These are phyloP conservation scores for Globisporangium radiosum DNA, from an alignment of 352 stramenopile genomes.

Conservation along the genomic window DNA sequence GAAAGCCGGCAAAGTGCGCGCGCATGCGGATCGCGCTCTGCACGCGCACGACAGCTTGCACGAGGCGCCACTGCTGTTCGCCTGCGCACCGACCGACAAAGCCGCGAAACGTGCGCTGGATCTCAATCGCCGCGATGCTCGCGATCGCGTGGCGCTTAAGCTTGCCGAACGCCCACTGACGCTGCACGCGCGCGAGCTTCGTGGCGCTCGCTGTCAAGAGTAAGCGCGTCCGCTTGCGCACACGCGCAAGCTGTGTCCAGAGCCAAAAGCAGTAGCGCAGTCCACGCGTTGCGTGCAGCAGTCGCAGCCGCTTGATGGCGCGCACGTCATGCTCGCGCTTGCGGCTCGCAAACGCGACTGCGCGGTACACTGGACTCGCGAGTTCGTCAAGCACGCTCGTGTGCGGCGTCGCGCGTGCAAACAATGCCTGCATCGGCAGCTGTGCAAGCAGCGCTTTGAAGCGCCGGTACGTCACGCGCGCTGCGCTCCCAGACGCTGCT, in stretches of 20 bases:
- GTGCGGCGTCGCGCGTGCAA: constrained; percentile 31
- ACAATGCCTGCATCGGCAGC: constrained; percentile 32
- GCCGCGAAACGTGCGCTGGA: constrained; percentile 54
- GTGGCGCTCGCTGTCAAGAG: constrained; percentile 24
- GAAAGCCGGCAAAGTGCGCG: constrained; percentile 42
- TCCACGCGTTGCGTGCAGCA: constrained; percentile 36
- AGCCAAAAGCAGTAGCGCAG: constrained; percentile 30
- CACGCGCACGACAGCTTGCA: constrained; percentile 49
- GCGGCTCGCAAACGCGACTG: constrained; percentile 35
- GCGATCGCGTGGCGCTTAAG: constrained; percentile 35
- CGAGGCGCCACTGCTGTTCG: constrained; percentile 23
- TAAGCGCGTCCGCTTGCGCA: constrained; percentile 29
- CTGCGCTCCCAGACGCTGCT: constrained; percentile 18
- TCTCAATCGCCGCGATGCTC: constrained; percentile 51
- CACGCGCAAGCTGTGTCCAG: constrained; percentile 26
- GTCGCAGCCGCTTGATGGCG: constrained; percentile 44
- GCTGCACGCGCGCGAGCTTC: constrained; percentile 26
- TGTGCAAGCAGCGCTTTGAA: constrained; percentile 41
- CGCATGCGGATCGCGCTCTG: constrained; percentile 64
- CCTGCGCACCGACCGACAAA: constrained; percentile 30
- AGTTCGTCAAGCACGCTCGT: constrained; percentile 56
- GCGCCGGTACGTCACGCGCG: constrained; percentile 32
- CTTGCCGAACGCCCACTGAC: constrained; percentile 27
- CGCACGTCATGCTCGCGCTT: constrained; percentile 43
- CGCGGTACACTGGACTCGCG: constrained; percentile 40